These are phyloP conservation scores for Fragaria ananassa DNA, from an alignment of 306 rosid genomes.

Conservation along the genomic window DNA sequence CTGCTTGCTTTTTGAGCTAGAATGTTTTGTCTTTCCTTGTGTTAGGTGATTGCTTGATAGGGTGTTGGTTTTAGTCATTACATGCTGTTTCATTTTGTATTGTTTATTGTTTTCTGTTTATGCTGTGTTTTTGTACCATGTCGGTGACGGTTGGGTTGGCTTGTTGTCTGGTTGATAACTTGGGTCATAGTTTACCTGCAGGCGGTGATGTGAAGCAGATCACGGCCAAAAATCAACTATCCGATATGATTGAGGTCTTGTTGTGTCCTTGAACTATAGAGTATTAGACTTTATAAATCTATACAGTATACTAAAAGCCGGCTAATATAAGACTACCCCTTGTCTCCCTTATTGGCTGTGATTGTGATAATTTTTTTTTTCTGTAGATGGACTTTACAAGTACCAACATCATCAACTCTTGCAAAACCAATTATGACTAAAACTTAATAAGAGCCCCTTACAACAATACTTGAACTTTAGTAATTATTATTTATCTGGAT, in stretches of 20 bases:
- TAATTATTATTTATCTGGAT: not conserved
- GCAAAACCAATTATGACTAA: not conserved
- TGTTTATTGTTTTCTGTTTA: slow-evolving; percentile 24
- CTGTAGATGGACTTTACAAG: not conserved
- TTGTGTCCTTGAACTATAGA: slow-evolving; percentile 45
- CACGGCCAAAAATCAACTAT: slow-evolving; percentile 53
- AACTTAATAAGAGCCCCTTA: not conserved
- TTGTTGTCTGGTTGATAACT: slow-evolving; percentile 37
- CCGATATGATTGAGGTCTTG: slow-evolving; percentile 89
- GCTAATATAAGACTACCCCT: slow-evolving; percentile 16
- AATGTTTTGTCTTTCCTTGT: slow-evolving; percentile 15
- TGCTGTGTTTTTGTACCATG: slow-evolving; percentile 12
- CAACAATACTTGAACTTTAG: not conserved
- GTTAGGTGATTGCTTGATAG: slow-evolving; percentile 19
- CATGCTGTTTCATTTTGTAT: slow-evolving; percentile 4
- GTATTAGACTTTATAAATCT: slow-evolving; percentile 28
- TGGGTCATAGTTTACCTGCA: slow-evolving; percentile 72
- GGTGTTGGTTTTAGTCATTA: not conserved
- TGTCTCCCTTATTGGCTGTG: slow-evolving; percentile 10
- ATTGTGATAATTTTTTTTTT: not conserved
- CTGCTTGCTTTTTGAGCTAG: slow-evolving; percentile 38
- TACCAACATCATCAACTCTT: not conserved
- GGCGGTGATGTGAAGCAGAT: slow-evolving; percentile 99
- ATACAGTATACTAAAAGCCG: slow-evolving; percentile 17
- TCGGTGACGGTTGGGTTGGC: not conserved